A percentile compares a stretch with the other conserved stretches of the same genome.
Conservation (phyloP, 176 grass and related monocot species). For the bread wheat (Triticum aestivum) region IWGSC_CS_RefSeq_v2.1 NC_057811.1:432116087-432116586, state of each 20-base stretch:
- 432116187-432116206: background rate
- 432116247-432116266: too few species aligned
- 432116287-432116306: background rate
- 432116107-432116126: too few species aligned
- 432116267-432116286: too few species aligned
- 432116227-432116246: background rate
- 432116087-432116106: background rate
- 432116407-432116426: background rate
- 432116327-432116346: background rate
- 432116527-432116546: constrained; percentile 39
- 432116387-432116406: background rate
- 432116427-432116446: background rate
- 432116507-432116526: constrained; percentile 47
- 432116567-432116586: background rate
- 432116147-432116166: too few species aligned
- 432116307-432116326: background rate
- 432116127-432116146: too few species aligned
- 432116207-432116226: background rate
- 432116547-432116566: constrained; percentile 24
- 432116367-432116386: background rate
- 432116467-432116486: background rate
- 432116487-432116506: background rate
- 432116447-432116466: constrained; percentile 35
- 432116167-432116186: background rate
- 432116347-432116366: background rate